Base-by-base conservation (phyloP, 2,329 filamentous ascomycete species). In the Neofusicoccum laricinum region DNA sequence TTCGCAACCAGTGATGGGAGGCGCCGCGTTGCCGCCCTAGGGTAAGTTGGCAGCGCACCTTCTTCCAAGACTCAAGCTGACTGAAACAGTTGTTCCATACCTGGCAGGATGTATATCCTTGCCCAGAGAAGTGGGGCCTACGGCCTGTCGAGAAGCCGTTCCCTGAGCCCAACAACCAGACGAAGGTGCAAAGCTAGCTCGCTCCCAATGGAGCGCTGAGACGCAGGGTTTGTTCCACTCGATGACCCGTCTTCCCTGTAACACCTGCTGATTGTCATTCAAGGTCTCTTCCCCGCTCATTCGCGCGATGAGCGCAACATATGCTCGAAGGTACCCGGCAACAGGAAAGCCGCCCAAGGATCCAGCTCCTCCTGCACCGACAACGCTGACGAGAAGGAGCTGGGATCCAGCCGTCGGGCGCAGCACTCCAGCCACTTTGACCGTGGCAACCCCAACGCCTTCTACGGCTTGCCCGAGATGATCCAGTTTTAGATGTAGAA, bases 1-100 rank as follows among this genome's bases (percentile, higher is more conserved):
- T 99, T 73, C 89, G 95, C 40, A 99, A 99, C 80, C 92, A 0
- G 93, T 99, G 34, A 97, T 98, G 92, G 0, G 93, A 98, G 77
- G 86, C 88, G 10, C 82, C 87, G 0, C 88, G 90, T 61, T 96
- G 92, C 71, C 88, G 92, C 0, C 95, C 95, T 0, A 96, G 96
- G 83, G 90, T 93, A 76, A 53, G 41, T 41, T 19, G 4, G 4
- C 76, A 53, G 41, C 36, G 14, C 4, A 7, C 30, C n/a, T 38
- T 4, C n/a, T n/a, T n/a, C n/a, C n/a, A n/a, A n/a, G n/a, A n/a
- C n/a, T n/a, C n/a, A n/a, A n/a, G n/a, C n/a, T n/a, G n/a, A n/a
- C n/a, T n/a, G n/a, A n/a, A n/a, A n/a, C n/a, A n/a, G n/a, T n/a
- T n/a, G n/a, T n/a, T n/a, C n/a, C n/a, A n/a, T n/a, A n/a, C n/a